Base-by-base conservation (phyloP, 306 rosid species). In the Malus orientalis region DNA sequence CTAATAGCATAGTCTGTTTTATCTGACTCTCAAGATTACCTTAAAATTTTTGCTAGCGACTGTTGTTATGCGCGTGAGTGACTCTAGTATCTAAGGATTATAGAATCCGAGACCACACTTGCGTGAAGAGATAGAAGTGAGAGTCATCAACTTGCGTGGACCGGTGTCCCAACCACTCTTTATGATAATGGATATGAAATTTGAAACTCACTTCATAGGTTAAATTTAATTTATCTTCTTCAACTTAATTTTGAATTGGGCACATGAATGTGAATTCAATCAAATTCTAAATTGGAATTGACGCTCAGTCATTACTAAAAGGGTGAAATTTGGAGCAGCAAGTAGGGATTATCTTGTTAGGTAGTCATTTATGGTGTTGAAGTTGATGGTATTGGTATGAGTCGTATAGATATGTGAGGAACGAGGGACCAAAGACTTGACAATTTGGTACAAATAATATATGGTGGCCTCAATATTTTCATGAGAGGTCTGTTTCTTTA, bases 351-450 rank as follows among this genome's bases (percentile, higher is more conserved):
- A 25, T 60, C 8, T 60, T 86, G 83, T 77, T 82, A 69, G 85
- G 83, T 76, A 70, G 77, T 65, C 80, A 83, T 84, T 80, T 80
- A 87, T 76, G 64, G 76, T 76, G 73, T 69, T 79, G 91, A 89
- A 11, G 32, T 36, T 36, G 66, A 89, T 80, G 74, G 67, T 63
- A 10, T 33, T 12, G 65, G 80, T 29, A 84, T 76, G 79, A 70
- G 65, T 82, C 76, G 22, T 60, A 58, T 4, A 32, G 30, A 72
- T 70, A 78, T 74, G 57, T 29, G 74, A 82, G 85, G 85, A 88
- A 80, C 87, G 85, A 75, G 71, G 20, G 64, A 68, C 74, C 33
- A 19, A 72, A 15, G 55, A 74, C 22, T 74, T 19, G 76, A 63
- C n/a, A 32, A 60, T 70, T 74, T 69, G 67, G 80, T 54, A 42